A percentile compares a stretch with the other conserved stretches of the same genome.
phyloP scores from a whole-genome alignment of 306 rosid genomes.

The Crotalaria pallida region DNA sequence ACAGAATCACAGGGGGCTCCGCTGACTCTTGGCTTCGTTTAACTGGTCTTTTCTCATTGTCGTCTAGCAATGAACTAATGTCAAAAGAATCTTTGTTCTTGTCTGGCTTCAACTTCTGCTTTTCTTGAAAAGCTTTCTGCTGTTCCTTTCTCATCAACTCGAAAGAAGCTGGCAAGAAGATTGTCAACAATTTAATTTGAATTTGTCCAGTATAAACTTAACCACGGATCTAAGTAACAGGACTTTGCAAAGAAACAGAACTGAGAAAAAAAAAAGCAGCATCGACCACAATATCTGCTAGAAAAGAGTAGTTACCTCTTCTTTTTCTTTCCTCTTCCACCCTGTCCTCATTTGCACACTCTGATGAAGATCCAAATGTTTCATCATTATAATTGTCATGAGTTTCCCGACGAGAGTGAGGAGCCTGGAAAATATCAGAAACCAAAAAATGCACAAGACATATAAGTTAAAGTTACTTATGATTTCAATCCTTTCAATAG shows the following conservation, averaged over 20 bases:
- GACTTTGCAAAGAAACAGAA: not conserved
- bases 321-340: slow-evolving; percentile 95
- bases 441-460: not conserved
- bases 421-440: slow-evolving; percentile 58
- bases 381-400: slow-evolving; percentile 64
- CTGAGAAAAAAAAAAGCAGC: not conserved
- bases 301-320: slow-evolving; percentile 60
- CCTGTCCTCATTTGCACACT: slow-evolving; percentile 68
- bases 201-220: not conserved
- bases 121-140: slow-evolving; percentile 69
- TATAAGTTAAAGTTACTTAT: slow-evolving; percentile 1
- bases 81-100: slow-evolving; percentile 56
- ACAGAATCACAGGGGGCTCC: slow-evolving; percentile 34
- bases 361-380: slow-evolving; percentile 87
- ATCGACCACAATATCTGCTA: slow-evolving; percentile 6
- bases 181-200: slow-evolving; percentile 18
- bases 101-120: slow-evolving; percentile 50
- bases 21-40: slow-evolving; percentile 42
- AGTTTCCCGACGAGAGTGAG: slow-evolving; percentile 52
- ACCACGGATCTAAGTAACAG: slow-evolving; percentile 1
- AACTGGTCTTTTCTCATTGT: slow-evolving; percentile 41
- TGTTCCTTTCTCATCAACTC: slow-evolving; percentile 97
- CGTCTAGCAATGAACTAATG: slow-evolving; percentile 44
- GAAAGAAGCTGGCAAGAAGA: slow-evolving; percentile 63
- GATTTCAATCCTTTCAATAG: slow-evolving; percentile 8